Percentiles rank a stretch among this genome's conserved stretches.
phyloP scores from a whole-genome alignment of 768 basidiomycete species.

The Glaciozyma martinii region DNA sequence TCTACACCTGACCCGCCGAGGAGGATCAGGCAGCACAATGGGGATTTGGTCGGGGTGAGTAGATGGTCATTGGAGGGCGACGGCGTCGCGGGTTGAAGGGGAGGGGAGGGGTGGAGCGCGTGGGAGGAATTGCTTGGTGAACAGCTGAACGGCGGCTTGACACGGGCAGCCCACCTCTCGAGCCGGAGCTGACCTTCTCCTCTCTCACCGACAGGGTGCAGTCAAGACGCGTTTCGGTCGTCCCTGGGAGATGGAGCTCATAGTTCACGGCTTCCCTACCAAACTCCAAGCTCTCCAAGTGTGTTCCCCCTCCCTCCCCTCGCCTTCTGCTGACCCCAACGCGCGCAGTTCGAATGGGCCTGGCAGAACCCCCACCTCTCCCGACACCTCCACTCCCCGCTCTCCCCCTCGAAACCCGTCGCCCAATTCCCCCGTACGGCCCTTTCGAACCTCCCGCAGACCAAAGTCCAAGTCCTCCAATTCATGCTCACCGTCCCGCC shows the following conservation, averaged over 20 bases:
- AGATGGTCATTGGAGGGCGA: too few relatives aligned
- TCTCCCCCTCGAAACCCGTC: neutral
- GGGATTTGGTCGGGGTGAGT: slow-evolving; percentile 30
- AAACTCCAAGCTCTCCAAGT: slow-evolving; percentile 44
- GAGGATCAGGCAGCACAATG: slow-evolving; percentile 43
- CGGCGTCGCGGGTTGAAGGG: too few relatives aligned
- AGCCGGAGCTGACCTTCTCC: neutral
- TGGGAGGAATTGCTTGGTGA: too few relatives aligned
- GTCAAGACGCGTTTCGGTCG: slow-evolving; percentile 30
- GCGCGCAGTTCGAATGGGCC: slow-evolving; percentile 43
- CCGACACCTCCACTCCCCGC: slow-evolving; percentile 35
- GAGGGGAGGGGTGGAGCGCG: too few relatives aligned
- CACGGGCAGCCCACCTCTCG: neutral
- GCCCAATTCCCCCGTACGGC: slow-evolving; percentile 22
- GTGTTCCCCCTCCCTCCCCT: slow-evolving; percentile 2
- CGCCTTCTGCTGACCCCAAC: neutral
- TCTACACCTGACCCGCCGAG: slow-evolving; percentile 42
- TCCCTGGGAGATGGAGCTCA: slow-evolving; percentile 43
- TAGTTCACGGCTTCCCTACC: slow-evolving; percentile 44
- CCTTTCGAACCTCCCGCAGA: slow-evolving; percentile 21
- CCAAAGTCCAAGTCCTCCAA: slow-evolving; percentile 37
- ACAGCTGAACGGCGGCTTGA: neutral
- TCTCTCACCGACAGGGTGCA: slow-evolving; percentile 4
- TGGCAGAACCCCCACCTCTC: slow-evolving; percentile 45
- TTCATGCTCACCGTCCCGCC: slow-evolving; percentile 39